phyloP scores from a whole-genome alignment of 2,329 filamentous ascomycete species.

The Alternaria incomplexa region DNA sequence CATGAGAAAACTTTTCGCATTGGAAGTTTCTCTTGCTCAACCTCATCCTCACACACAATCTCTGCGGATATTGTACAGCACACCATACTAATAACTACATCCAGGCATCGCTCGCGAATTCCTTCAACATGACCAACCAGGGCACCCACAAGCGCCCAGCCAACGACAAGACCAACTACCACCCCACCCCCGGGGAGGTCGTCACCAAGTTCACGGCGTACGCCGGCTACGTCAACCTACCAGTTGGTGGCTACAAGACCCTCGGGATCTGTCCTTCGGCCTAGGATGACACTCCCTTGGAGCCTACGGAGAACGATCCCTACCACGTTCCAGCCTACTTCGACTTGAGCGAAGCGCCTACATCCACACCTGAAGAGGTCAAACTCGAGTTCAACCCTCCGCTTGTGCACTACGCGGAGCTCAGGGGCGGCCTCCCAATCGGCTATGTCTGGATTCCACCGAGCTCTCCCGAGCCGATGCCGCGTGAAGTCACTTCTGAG shows the following conservation, averaged over 20 bases:
- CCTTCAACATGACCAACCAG: background rate
- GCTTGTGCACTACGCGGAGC: conserved; percentile 1
- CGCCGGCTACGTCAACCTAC: background rate
- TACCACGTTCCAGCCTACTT: conserved; percentile 1
- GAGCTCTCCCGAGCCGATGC: background rate
- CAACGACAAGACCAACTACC: background rate
- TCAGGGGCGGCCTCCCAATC: background rate
- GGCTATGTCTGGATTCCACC: conserved; percentile 6
- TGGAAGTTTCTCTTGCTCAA: background rate
- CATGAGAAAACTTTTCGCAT: background rate
- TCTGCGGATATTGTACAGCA: background rate
- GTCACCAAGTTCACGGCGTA: background rate
- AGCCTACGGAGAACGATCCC: background rate
- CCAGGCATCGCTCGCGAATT: background rate
- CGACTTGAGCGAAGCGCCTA: background rate
- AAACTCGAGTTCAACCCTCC: conserved; percentile 7
- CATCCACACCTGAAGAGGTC: background rate
- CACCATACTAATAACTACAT: background rate
- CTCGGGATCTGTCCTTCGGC: background rate
- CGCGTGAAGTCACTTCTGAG: background rate
- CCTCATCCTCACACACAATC: background rate
- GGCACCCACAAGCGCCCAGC: background rate
- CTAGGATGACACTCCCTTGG: background rate
- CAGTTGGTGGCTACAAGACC: background rate
- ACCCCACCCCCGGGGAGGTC: background rate